phyloP scores from a whole-genome alignment of 176 grass and related monocot species.

The Bolboschoenus planiculmis region DNA sequence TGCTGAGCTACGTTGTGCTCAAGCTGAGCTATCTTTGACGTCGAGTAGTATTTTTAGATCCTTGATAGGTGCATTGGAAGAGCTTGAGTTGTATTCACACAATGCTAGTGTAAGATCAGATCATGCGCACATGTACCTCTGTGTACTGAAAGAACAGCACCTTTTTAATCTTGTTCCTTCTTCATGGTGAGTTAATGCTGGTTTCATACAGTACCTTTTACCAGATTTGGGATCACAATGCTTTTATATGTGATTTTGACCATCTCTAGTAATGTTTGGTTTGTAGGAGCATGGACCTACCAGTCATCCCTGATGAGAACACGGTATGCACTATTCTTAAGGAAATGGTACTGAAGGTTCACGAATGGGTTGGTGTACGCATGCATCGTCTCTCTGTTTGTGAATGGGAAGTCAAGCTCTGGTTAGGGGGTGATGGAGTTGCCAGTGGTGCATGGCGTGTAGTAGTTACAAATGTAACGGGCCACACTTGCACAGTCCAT shows the following conservation, averaged over 20 bases:
- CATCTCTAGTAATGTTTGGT: neutral
- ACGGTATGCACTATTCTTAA: constrained; percentile 61
- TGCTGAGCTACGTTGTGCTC: constrained; percentile 41
- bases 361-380: constrained; percentile 83
- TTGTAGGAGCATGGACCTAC: constrained; percentile 49
- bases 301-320: constrained; percentile 52
- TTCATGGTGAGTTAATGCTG: constrained; percentile 59
- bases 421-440: constrained; percentile 64
- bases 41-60: constrained; percentile 91
- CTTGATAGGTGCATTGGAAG: constrained; percentile 76
- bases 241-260: constrained; percentile 7
- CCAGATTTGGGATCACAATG: neutral
- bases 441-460: constrained; percentile 93
- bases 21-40: constrained; percentile 66
- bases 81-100: constrained; percentile 88
- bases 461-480: constrained; percentile 89
- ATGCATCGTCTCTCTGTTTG: constrained; percentile 97
- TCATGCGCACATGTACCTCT: constrained; percentile 95
- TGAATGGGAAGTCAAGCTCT: constrained; percentile 96
- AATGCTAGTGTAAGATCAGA: constrained; percentile 66
- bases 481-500: constrained; percentile 93
- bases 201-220: neutral
- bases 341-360: constrained; percentile 82
- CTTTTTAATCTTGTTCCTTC: constrained; percentile 69
- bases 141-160: constrained; percentile 62